Evolutionary conservation across 2,329 filamentous ascomycete genomes (phyloP), one percentile per base, ranked within the genome.

Genomic region (Lomentospora prolificans): DNA sequence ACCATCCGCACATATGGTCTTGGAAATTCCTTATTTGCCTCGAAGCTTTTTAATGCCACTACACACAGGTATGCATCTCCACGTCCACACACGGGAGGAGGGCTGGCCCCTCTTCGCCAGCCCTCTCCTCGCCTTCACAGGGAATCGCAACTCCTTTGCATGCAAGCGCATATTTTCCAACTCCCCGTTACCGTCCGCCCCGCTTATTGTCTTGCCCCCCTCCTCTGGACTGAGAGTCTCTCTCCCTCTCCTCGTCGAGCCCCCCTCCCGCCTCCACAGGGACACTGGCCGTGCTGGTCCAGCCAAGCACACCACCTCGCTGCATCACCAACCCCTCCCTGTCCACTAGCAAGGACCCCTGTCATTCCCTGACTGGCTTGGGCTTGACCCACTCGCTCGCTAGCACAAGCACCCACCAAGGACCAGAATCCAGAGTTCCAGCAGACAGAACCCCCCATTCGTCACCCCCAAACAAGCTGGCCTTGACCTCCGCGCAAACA

Each of bases 331-430:
- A 36, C 33, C 52, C 52, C 36, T 39, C 52, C 52, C 24, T 46
- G 52, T 44, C 52, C 22, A 44, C 52, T 30, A 30, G 27, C 27
- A 44, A 22, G 27, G 53, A 48, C 53, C 53, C 53, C 53, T 55
- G 53, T 44, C 25, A 27, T 36, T 55, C 25, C 53, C 46, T 48
- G 39, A 30, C 52, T 54, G 52, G 52, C 24, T 27, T 31, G 52
- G 51, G 50, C 28, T 31, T 25, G 19, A 22, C 41, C 53, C 53
- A 50, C 53, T 48, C 33, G 9, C 53, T 55, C 41, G 27, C 41
- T 19, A 55, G 53, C 41, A 50, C 53, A 55, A 55, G 53, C 53
- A 55, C 28, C 50, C 50, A 33, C 30, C 50, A 28, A 46, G 36
- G 46, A 10, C 51, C 52, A 19, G 53, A 25, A 48, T 22, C 19